Conservation (phyloP, 495 filamentous ascomycete genomes). For the Zalerion maritima region DNA sequence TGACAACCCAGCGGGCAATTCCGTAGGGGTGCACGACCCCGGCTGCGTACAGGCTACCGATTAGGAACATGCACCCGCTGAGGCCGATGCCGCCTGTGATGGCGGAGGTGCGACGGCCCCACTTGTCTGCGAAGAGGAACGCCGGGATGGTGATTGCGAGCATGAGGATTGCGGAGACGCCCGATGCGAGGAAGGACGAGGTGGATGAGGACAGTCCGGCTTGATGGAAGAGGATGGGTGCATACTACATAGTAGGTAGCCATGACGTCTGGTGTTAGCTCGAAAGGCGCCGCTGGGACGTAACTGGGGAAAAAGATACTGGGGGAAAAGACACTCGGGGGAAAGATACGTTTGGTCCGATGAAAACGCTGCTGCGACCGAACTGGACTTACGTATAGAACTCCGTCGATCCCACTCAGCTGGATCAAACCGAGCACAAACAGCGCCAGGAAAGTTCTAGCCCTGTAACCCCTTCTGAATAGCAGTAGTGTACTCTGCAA, state of each 20-base stretch:
- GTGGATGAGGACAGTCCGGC: constrained; percentile 28
- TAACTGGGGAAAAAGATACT: background rate
- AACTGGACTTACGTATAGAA: constrained; percentile 38
- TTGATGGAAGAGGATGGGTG: constrained; percentile 35
- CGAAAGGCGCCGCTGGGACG: background rate
- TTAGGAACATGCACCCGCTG: constrained; percentile 23
- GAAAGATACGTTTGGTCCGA: background rate
- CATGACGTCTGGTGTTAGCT: background rate
- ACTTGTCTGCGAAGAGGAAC: constrained; percentile 44
- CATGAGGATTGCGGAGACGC: constrained; percentile 35
- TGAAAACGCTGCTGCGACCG: no score
- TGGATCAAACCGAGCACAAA: constrained; percentile 38
- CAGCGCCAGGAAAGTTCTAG: constrained; percentile 25
- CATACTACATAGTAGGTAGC: constrained; percentile 22
- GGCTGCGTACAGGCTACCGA: constrained; percentile 33
- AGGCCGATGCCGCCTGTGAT: constrained; percentile 40
- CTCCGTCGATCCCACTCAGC: constrained; percentile 35
- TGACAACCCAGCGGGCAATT: constrained; percentile 40
- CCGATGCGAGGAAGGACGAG: constrained; percentile 37
- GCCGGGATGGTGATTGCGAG: constrained; percentile 30
- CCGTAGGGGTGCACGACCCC: constrained; percentile 30
- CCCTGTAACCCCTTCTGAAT: constrained; percentile 27
- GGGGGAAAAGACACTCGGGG: background rate
- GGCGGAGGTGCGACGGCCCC: constrained; percentile 45
- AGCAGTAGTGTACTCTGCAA: constrained; percentile 13